Percentiles rank a stretch among this genome's conserved stretches.
phyloP scores from a whole-genome alignment of 1,284 basidiomycete genomes.

The Ganoderma multipileum region DNA sequence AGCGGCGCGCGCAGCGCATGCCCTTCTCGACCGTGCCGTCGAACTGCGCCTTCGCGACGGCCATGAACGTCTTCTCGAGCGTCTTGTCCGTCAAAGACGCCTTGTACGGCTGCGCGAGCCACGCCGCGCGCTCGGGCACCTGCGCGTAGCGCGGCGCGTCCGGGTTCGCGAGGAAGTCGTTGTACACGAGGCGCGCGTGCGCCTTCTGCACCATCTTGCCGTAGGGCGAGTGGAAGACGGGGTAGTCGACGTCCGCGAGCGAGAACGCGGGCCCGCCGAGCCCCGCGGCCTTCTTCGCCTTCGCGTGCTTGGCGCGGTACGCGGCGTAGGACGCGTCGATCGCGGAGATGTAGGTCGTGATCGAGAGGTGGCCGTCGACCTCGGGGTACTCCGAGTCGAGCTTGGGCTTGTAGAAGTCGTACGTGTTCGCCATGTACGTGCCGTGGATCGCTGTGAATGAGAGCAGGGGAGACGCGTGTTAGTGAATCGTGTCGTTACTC shows the following conservation, averaged over 20 bases:
- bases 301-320: constrained; percentile 86
- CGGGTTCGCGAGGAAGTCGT: constrained; percentile 91
- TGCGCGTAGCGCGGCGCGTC: constrained; percentile 76
- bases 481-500: constrained; percentile 11
- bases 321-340: constrained; percentile 91
- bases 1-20: constrained; percentile 85
- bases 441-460: constrained; percentile 87
- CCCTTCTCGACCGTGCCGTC: constrained; percentile 75
- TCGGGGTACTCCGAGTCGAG: constrained; percentile 94
- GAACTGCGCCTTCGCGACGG: constrained; percentile 76
- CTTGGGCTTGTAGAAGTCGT: constrained; percentile 98
- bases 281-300: constrained; percentile 60
- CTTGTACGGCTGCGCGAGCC: constrained; percentile 72
- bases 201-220: constrained; percentile 99
- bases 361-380: constrained; percentile 97
- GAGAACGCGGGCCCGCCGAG: constrained; percentile 59
- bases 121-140: constrained; percentile 71
- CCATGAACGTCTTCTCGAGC: constrained; percentile 94
- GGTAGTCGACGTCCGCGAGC: constrained; percentile 86
- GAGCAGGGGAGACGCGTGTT: constrained; percentile 3
- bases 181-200: constrained; percentile 91
- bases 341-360: constrained; percentile 94
- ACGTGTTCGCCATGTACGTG: constrained; percentile 97
- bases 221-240: constrained; percentile 95
- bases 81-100: constrained; percentile 91